A percentile compares a stretch with the other conserved stretches of the same genome.
phyloP scores from a whole-genome alignment of 2,329 filamentous ascomycete species.

The Diplodia seriata region DNA sequence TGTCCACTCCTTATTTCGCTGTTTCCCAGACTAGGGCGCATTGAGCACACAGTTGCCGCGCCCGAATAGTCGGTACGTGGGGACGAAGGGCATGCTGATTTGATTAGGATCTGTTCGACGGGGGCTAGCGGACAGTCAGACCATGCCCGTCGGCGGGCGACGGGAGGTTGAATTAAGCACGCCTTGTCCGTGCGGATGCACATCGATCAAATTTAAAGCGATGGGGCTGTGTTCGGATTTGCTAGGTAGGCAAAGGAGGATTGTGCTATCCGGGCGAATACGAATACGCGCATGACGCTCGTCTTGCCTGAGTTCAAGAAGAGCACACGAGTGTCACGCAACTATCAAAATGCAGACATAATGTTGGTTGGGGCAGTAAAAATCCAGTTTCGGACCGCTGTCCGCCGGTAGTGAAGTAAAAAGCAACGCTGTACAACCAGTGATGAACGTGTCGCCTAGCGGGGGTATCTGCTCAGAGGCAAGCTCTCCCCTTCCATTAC shows the following conservation, averaged over 20 bases:
- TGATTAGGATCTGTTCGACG: conserved; percentile 22
- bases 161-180: conserved; percentile 20
- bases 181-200: conserved; percentile 17
- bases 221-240: neutral
- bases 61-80: conserved; percentile 9
- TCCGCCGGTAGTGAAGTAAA: conserved; percentile 4
- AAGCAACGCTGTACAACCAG: conserved; percentile 22
- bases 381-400: conserved; percentile 5
- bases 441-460: conserved; percentile 6
- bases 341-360: neutral
- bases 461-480: conserved; percentile 25
- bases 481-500: conserved; percentile 6
- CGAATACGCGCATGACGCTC: conserved; percentile 7
- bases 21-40: neutral
- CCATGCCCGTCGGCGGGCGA: neutral
- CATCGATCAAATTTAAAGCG: conserved; percentile 1
- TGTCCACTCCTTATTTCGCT: conserved; percentile 14
- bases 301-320: neutral
- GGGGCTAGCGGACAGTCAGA: neutral
- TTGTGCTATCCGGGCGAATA: conserved; percentile 1
- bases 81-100: neutral
- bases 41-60: neutral
- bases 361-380: neutral
- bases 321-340: conserved; percentile 11
- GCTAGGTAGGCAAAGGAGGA: neutral